Base-by-base conservation (phyloP, 1,139 yeast species). In the Debaryomycetaceae sp. region DNA sequence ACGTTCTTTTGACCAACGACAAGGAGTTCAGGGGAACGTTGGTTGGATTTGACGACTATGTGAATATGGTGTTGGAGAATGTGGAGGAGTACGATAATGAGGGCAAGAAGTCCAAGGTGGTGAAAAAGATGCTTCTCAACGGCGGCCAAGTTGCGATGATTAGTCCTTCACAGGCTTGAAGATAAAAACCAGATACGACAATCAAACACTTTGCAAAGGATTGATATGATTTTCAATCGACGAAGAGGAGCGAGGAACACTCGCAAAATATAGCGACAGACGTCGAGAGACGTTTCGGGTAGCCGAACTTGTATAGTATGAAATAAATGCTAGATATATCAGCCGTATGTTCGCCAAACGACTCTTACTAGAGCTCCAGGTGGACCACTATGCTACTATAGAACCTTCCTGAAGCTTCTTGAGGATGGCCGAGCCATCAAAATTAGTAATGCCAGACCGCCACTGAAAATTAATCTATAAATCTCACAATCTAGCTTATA, bases 21-120 rank as follows among this genome's bases (percentile, higher is more conserved):
- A 68, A 67, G 47, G 97, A 91, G 60, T 92, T 89, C 61, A 76
- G 78, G 18, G 98, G 98, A 2, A 87, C 83, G 7, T 71, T 92
- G 39, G 78, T 85, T 19, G 98, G 98, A 1, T 91, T 92, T 61
- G 98, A 92, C 61, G 98, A 92, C 61, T 91, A 83, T 55, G 98
- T 92, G 45, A 92, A 92, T 62, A 83, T 91, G 71, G 96, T 92
- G 8, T 74, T 91, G 46, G 86, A 85, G 55, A 83, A 88, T 52
- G 97, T 87, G 29, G 75, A 77, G 6, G 98, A 89, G 60, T 52
- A 52, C 26, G 73, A 67, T 40, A 51, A 49, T 38, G 65, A 59
- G 8, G 69, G 69, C 17, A 75, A 72, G 34, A 62, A 55, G 38
- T 67, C 63, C 41, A 69, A 61, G 43, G 65, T 65, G 40, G 75